Conservation (phyloP, 2,329 filamentous ascomycete genomes). For the Ascomycota sp. region DNA sequence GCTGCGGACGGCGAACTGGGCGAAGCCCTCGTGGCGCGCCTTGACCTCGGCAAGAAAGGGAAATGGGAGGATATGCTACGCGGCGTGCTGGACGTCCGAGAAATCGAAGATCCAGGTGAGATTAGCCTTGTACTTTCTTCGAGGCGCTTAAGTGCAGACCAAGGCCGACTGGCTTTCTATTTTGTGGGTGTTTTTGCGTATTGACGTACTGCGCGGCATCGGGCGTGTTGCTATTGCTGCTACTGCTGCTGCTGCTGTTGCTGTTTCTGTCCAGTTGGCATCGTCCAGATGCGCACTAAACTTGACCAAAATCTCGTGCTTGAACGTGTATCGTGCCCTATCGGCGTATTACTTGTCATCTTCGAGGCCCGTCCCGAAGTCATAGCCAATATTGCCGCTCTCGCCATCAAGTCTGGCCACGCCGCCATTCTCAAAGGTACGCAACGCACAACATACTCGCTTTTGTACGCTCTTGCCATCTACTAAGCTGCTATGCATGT, state of each 20-base stretch:
- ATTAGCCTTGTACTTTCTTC: too few species aligned
- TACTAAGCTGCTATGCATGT: too few species aligned
- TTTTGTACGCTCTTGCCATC: too few species aligned
- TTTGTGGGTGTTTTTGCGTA: not conserved
- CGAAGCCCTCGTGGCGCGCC: slow-evolving; percentile 64
- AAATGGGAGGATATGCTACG: slow-evolving; percentile 98
- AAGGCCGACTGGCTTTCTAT: too few species aligned
- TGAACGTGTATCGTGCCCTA: slow-evolving; percentile 79
- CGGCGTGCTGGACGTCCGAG: slow-evolving; percentile 75
- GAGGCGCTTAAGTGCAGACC: too few species aligned
- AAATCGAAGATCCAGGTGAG: slow-evolving; percentile 68
- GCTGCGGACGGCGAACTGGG: slow-evolving; percentile 58
- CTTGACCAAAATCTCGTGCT: slow-evolving; percentile 73
- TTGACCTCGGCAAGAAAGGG: slow-evolving; percentile 69
- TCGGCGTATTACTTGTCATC: slow-evolving; percentile 93
- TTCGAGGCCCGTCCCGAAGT: slow-evolving; percentile 96
- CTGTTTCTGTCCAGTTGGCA: slow-evolving; percentile 71
- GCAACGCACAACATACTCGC: too few species aligned
- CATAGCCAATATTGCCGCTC: slow-evolving; percentile 89
- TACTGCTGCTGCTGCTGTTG: too few species aligned
- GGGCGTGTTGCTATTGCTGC: too few species aligned
- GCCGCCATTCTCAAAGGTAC: slow-evolving; percentile 81
- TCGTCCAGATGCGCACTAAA: slow-evolving; percentile 61
- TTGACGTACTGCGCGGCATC: not conserved
- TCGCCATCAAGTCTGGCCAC: slow-evolving; percentile 94